Conservation (phyloP, 2,329 filamentous ascomycete species). For the Sporothrix pallida region DNA sequence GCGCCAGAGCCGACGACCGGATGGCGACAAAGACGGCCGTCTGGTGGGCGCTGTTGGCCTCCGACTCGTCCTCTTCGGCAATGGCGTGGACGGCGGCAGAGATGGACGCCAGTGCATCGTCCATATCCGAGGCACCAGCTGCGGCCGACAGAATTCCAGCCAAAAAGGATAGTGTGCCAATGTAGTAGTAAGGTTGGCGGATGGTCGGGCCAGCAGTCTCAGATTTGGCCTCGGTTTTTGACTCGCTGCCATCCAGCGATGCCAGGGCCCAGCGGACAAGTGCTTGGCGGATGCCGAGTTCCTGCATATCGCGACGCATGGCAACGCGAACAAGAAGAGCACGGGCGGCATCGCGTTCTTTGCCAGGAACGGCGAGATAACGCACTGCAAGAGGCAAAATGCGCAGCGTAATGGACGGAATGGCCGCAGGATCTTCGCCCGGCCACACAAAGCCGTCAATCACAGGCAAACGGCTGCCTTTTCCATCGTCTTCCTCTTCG, state of each 20-base stretch:
- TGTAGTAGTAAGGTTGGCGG: conserved; percentile 71
- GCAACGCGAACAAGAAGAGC: conserved; percentile 78
- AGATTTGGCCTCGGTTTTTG: conserved; percentile 38
- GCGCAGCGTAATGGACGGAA: conserved; percentile 73
- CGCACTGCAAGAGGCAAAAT: conserved; percentile 73
- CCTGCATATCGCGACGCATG: conserved; percentile 88
- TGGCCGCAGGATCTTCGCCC: conserved; percentile 48
- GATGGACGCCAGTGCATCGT: conserved; percentile 66
- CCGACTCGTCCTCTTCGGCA: conserved; percentile 50
- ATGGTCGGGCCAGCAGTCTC: conserved; percentile 39
- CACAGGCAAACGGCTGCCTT: conserved; percentile 43
- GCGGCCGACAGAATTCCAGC: conserved; percentile 73
- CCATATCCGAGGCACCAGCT: conserved; percentile 75
- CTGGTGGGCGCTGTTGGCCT: conserved; percentile 35
- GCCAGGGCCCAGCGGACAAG: conserved; percentile 74
- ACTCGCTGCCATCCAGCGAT: conserved; percentile 53
- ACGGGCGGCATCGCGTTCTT: conserved; percentile 88
- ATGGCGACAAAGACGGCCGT: conserved; percentile 58
- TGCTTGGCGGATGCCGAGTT: conserved; percentile 69
- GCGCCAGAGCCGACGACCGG: conserved; percentile 75
- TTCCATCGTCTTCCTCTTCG: conserved; percentile 32
- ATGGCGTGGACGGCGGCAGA: conserved; percentile 69
- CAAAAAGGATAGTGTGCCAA: conserved; percentile 80
- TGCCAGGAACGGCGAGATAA: conserved; percentile 77
- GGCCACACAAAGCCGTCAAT: conserved; percentile 60